Percentiles rank a stretch among this genome's conserved stretches.
phyloP scores from a whole-genome alignment of 768 basidiomycete genomes.

The Pluteus cervinus region DNA sequence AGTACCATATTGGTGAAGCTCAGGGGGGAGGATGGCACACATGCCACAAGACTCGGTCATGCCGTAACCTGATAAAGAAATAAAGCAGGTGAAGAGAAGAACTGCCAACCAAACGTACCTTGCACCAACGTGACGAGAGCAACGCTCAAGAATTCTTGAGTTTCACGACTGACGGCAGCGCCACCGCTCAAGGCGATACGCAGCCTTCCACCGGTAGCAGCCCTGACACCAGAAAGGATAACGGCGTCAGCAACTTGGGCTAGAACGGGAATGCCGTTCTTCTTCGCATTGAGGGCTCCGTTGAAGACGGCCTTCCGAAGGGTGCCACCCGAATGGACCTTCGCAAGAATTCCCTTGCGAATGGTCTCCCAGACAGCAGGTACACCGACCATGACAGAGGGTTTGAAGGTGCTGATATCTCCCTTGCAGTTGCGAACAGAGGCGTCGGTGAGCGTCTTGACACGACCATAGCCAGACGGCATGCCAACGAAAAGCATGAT shows the following conservation, averaged over 20 bases:
- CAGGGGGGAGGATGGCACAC: conserved; percentile 84
- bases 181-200: conserved; percentile 81
- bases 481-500: conserved; percentile 70
- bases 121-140: conserved; percentile 82
- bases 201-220: conserved; percentile 84
- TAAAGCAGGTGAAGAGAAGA: conserved; percentile 6
- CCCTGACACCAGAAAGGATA: conserved; percentile 70
- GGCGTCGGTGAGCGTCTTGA: conserved; percentile 94
- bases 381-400: conserved; percentile 90
- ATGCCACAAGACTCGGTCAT: conserved; percentile 96
- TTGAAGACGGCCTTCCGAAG: conserved; percentile 77
- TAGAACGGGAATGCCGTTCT: conserved; percentile 58
- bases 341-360: conserved; percentile 85
- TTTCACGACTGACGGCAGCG: conserved; percentile 77
- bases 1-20: conserved; percentile 62
- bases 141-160: conserved; percentile 84
- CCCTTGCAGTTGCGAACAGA: conserved; percentile 85
- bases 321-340: conserved; percentile 63
- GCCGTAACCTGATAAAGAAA: conserved; percentile 65
- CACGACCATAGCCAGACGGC: conserved; percentile 82
- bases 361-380: conserved; percentile 98
- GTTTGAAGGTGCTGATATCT: conserved; percentile 77
- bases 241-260: conserved; percentile 64
- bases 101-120: conserved; percentile 44
- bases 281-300: conserved; percentile 73